phyloP scores from a whole-genome alignment of 257 asterid genomes.

The Solanum peruvianum region DNA sequence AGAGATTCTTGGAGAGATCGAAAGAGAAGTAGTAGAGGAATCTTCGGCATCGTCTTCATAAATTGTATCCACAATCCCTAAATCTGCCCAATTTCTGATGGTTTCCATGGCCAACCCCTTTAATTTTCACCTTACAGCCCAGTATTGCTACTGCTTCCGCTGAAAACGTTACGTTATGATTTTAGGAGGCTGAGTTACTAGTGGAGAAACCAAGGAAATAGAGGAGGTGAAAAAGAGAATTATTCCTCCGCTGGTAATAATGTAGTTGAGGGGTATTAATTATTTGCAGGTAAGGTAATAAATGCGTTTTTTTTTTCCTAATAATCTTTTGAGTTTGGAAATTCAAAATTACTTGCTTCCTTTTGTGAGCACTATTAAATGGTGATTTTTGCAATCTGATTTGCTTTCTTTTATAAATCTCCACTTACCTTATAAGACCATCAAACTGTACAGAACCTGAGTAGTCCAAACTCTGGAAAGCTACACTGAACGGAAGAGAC shows the following conservation, averaged over 20 bases:
- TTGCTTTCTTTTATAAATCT: background rate
- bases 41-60: constrained; percentile 62
- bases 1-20: constrained; percentile 21
- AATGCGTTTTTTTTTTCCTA: background rate
- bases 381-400: background rate
- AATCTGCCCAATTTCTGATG: constrained; percentile 30
- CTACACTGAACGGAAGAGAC: background rate
- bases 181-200: background rate
- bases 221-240: background rate
- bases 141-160: background rate
- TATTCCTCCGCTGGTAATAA: background rate
- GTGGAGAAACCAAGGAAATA: background rate
- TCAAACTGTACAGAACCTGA: background rate
- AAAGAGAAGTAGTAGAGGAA: constrained; percentile 18
- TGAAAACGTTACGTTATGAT: background rate
- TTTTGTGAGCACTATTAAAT: background rate
- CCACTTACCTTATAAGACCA: background rate
- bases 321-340: background rate
- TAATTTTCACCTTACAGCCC: background rate
- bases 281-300: background rate
- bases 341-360: background rate
- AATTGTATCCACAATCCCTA: constrained; percentile 62
- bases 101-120: background rate
- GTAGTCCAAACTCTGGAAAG: background rate
- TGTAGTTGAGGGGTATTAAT: background rate